A percentile compares a stretch with the other conserved stretches of the same genome.
These are phyloP conservation scores for Chrysoporthe puriensis DNA, from an alignment of 2,329 filamentous ascomycete genomes.

Conservation along the genomic window DNA sequence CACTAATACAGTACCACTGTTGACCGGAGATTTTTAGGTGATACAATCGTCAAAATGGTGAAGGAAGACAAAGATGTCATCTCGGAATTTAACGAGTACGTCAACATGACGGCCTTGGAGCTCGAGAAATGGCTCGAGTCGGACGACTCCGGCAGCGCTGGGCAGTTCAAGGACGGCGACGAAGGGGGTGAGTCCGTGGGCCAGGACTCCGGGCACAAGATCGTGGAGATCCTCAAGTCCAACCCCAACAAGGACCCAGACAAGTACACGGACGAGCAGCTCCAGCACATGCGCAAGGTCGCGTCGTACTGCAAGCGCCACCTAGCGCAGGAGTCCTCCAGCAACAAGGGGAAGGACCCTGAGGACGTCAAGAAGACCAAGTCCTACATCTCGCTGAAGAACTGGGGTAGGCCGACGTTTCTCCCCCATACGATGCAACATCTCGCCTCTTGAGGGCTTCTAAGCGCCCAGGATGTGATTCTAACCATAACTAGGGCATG, in stretches of 20 bases:
- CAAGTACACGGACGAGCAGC: slow-evolving; percentile 58
- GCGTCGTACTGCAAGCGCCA: slow-evolving; percentile 69
- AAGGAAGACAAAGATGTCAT: slow-evolving; percentile 39
- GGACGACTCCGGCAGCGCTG: slow-evolving; percentile 59
- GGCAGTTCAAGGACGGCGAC: slow-evolving; percentile 62
- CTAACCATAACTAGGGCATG: slow-evolving; percentile 42
- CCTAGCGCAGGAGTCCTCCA: slow-evolving; percentile 64
- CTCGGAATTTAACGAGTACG: slow-evolving; percentile 66
- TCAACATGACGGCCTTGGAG: slow-evolving; percentile 67
- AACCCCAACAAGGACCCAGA: slow-evolving; percentile 61
- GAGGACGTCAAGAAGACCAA: slow-evolving; percentile 52
- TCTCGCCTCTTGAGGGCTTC: neutral
- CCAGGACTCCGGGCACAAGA: slow-evolving; percentile 66
- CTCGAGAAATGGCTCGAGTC: slow-evolving; percentile 64
- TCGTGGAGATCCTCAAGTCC: slow-evolving; percentile 64
- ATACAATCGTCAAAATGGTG: slow-evolving; percentile 23
- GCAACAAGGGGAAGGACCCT: slow-evolving; percentile 55
- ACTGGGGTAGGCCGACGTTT: slow-evolving; percentile 47
- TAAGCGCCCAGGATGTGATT: neutral
- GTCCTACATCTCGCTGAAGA: slow-evolving; percentile 61
- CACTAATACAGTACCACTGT: no score
- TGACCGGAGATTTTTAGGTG: neutral
- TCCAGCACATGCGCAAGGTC: slow-evolving; percentile 65
- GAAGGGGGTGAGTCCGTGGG: slow-evolving; percentile 64
- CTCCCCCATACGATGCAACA: neutral